These are phyloP conservation scores for Pisolithus sp. DNA, from an alignment of 768 basidiomycete genomes.

Conservation along the genomic window DNA sequence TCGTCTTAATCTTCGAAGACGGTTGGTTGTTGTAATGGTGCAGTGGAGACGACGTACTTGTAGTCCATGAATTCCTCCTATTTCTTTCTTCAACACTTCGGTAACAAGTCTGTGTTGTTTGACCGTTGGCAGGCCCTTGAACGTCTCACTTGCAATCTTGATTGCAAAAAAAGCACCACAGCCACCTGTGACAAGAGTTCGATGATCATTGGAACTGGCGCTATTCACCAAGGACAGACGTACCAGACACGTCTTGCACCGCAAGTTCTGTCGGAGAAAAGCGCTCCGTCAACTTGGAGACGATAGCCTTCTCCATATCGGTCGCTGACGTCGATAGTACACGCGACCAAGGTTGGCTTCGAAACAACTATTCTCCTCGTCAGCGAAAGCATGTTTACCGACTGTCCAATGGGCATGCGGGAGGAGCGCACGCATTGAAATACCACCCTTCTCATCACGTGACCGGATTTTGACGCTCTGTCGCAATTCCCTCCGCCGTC, in stretches of 20 bases:
- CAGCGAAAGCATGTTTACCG: conserved; percentile 22
- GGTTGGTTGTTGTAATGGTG: conserved; percentile 3
- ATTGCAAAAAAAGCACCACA: conserved; percentile 98
- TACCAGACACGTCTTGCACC: conserved; percentile 95
- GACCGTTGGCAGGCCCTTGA: conserved; percentile 79
- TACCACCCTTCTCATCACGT: neutral
- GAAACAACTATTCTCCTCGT: conserved; percentile 30
- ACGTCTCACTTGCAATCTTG: conserved; percentile 73
- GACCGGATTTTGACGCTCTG: neutral
- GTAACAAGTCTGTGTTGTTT: conserved; percentile 95
- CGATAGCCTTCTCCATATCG: conserved; percentile 48
- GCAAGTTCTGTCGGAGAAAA: conserved; percentile 77
- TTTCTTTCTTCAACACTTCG: conserved; percentile 79
- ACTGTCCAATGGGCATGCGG: neutral
- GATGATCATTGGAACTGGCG: conserved; percentile 1
- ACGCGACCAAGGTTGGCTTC: conserved; percentile 24
- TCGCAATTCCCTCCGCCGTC: too few species aligned
- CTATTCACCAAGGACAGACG: conserved; percentile 15
- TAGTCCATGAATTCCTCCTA: conserved; percentile 86
- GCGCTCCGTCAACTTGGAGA: conserved; percentile 61
- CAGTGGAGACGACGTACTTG: conserved; percentile 53
- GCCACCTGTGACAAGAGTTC: conserved; percentile 53
- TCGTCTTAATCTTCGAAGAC: conserved; percentile 37
- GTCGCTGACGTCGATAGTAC: conserved; percentile 17
- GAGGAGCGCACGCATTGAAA: too few species aligned